Evolutionary conservation across 2,329 filamentous ascomycete genomes (phyloP).

Genomic region (Mycosphaerella sp.): DNA sequence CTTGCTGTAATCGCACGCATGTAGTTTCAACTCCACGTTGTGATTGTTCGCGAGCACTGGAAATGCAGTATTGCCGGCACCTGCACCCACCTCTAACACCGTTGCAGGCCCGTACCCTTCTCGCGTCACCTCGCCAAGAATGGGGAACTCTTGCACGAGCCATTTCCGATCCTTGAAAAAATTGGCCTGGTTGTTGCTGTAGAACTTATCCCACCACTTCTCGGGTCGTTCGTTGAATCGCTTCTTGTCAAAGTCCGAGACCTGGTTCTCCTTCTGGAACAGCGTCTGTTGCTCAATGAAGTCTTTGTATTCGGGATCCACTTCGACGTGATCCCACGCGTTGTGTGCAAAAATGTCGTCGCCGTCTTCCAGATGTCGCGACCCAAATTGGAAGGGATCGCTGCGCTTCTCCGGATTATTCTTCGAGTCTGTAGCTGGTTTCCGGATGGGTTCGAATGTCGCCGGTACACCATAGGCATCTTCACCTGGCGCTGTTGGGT

Average conservation of each 20-base stretch:
- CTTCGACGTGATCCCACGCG: slow-evolving; percentile 97
- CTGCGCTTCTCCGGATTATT: slow-evolving; percentile 73
- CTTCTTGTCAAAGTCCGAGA: slow-evolving; percentile 89
- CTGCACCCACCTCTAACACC: slow-evolving; percentile 86
- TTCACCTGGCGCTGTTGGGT: slow-evolving; percentile 26
- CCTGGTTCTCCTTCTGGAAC: slow-evolving; percentile 76
- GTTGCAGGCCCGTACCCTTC: slow-evolving; percentile 62
- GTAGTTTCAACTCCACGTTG: slow-evolving; percentile 73
- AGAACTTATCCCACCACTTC: slow-evolving; percentile 98
- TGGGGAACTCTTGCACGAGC: slow-evolving; percentile 90
- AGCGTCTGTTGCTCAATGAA: slow-evolving; percentile 80
- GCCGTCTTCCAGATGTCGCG: slow-evolving; percentile 71
- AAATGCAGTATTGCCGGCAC: slow-evolving; percentile 94
- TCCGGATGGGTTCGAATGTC: slow-evolving; percentile 40
- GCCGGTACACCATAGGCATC: slow-evolving; percentile 48
- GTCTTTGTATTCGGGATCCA: slow-evolving; percentile 78
- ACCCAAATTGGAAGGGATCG: slow-evolving; percentile 95
- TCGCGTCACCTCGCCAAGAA: slow-evolving; percentile 68
- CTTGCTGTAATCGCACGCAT: slow-evolving; percentile 95
- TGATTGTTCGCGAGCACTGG: slow-evolving; percentile 78
- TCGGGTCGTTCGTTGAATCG: slow-evolving; percentile 83
- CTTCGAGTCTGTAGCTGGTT: slow-evolving; percentile 56
- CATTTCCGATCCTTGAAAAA: slow-evolving; percentile 99
- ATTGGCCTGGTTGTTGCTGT: slow-evolving; percentile 93
- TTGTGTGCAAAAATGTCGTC: slow-evolving; percentile 97